phyloP scores from a whole-genome alignment of 2,329 filamentous ascomycete species.

The Talaromyces funiculosus region DNA sequence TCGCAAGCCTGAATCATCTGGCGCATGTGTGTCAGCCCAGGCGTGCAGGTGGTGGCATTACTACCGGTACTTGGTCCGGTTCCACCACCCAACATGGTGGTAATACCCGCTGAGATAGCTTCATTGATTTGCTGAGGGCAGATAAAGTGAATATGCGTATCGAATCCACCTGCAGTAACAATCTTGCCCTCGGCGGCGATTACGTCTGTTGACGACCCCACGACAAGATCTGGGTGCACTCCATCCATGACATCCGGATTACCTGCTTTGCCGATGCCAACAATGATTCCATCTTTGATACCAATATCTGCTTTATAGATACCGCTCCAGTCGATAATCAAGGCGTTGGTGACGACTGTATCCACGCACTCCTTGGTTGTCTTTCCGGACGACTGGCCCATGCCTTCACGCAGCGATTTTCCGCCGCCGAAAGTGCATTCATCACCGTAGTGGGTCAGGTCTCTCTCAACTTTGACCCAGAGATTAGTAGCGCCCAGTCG shows the following conservation, averaged over 20 bases:
- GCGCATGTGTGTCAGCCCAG: constrained; percentile 72
- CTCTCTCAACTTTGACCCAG: constrained; percentile 85
- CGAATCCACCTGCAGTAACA: constrained; percentile 81
- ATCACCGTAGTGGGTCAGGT: constrained; percentile 78
- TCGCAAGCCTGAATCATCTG: constrained; percentile 90
- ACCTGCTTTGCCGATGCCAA: constrained; percentile 86
- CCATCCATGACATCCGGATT: constrained; percentile 97
- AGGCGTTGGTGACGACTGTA: constrained; percentile 79
- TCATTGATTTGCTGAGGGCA: constrained; percentile 88
- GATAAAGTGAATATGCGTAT: constrained; percentile 90
- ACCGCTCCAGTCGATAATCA: constrained; percentile 84
- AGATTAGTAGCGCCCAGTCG: constrained; percentile 77
- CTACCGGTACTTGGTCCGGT: constrained; percentile 90
- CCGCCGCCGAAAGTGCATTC: constrained; percentile 95
- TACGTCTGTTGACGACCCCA: constrained; percentile 86
- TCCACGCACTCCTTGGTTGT: constrained; percentile 69
- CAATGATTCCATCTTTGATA: constrained; percentile 79
- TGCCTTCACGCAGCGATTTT: constrained; percentile 88
- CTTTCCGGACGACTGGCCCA: constrained; percentile 84
- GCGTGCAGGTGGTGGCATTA: constrained; percentile 89
- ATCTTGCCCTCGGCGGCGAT: constrained; percentile 88
- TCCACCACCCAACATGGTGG: constrained; percentile 83
- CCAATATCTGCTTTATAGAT: constrained; percentile 98
- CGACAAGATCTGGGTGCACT: constrained; percentile 69
- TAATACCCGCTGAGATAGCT: constrained; percentile 77